A percentile compares a stretch with the other conserved stretches of the same genome.
These are phyloP conservation scores for Murraya paniculata DNA, from an alignment of 345 rosid species.

Conservation along the genomic window DNA sequence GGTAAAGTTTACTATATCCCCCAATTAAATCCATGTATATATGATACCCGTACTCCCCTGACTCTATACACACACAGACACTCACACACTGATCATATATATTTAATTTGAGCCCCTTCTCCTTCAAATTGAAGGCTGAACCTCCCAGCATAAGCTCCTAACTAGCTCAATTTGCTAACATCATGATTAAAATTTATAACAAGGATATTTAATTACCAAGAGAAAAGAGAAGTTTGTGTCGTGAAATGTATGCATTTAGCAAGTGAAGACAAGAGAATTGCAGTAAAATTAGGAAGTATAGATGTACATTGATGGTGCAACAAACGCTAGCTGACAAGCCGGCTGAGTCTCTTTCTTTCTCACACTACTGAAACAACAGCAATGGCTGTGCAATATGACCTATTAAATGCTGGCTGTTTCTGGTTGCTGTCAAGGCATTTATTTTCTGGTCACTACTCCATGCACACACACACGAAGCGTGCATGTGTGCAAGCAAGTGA, in stretches of 20 bases:
- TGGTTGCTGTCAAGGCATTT: constrained; percentile 39
- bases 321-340: constrained; percentile 27
- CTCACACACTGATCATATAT: no score
- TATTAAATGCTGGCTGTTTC: constrained; percentile 34
- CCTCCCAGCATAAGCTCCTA: background rate
- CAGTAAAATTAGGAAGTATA: no score
- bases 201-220: background rate
- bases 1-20: no score
- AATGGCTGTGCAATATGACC: constrained; percentile 5
- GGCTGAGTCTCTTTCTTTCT: background rate
- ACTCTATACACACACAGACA: no score
- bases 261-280: no score
- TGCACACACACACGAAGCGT: background rate
- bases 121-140: background rate
- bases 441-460: constrained; percentile 21
- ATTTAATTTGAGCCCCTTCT: no score
- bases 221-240: background rate
- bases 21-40: no score
- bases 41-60: no score
- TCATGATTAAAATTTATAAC: background rate
- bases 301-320: constrained; percentile 29
- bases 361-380: background rate
- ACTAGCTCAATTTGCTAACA: background rate
- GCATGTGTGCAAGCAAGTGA: background rate
- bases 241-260: no score